These are phyloP conservation scores for Saccharomyces pastorianus DNA, from an alignment of 1,139 yeast species.

Conservation along the genomic window DNA sequence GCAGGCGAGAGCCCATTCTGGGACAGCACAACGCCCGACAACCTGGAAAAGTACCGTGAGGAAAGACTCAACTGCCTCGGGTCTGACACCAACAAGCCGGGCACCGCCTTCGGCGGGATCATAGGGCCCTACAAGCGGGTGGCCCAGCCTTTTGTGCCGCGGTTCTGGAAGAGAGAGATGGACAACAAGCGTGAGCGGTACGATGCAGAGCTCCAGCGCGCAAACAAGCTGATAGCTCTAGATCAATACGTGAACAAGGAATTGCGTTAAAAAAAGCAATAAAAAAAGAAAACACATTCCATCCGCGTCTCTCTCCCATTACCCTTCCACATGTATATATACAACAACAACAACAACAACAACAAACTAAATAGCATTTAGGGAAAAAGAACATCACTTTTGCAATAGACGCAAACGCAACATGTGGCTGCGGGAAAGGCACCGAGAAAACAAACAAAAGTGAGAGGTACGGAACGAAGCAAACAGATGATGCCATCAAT, in stretches of 20 bases:
- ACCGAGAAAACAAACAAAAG: too few relatives aligned
- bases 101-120: slow-evolving; percentile 69
- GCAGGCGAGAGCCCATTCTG: slow-evolving; percentile 35
- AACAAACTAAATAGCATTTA: too few relatives aligned
- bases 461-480: too few relatives aligned
- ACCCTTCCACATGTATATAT: too few relatives aligned
- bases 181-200: slow-evolving; percentile 33
- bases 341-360: too few relatives aligned
- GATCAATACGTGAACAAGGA: slow-evolving; percentile 4
- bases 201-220: slow-evolving; percentile 9
- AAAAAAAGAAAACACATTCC: too few relatives aligned
- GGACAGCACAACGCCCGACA: slow-evolving; percentile 34
- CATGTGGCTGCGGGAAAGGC: too few relatives aligned
- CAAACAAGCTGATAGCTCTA: slow-evolving; percentile 14
- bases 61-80: slow-evolving; percentile 45
- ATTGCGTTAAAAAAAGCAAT: too few relatives aligned
- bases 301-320: neutral
- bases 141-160: slow-evolving; percentile 65
- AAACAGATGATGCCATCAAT: too few relatives aligned
- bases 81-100: slow-evolving; percentile 61
- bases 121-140: slow-evolving; percentile 59
- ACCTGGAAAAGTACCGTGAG: slow-evolving; percentile 36
- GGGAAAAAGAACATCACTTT: too few relatives aligned
- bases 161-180: slow-evolving; percentile 39
- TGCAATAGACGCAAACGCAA: too few relatives aligned